Evolutionary conservation across 2,329 filamentous ascomycete species (phyloP), one percentile per base, ranked within the genome.

Genomic region (Beauveria sp.): DNA sequence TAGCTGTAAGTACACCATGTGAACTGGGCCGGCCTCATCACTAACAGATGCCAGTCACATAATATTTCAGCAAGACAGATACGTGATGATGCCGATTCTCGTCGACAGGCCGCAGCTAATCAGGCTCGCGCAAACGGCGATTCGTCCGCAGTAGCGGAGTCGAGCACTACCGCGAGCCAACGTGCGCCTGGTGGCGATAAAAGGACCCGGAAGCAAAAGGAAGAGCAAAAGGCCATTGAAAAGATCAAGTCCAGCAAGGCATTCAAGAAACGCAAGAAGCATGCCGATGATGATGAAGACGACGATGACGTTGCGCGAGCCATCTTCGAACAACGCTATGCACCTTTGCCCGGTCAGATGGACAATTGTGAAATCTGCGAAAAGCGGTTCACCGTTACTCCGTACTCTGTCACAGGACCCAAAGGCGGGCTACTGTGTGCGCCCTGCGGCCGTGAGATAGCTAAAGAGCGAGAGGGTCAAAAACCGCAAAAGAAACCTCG

Each of bases 351-450:
- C 1, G 92, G 91, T 2, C 93, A 98, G 73, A 84, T 93, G 70
- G 91, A 90, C 65, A 93, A 96, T 66, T 98, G 93, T 71, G 91
- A 90, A 65, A 77, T 87, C 3, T 98, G 93, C 73, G 81, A 83
- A 49, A 96, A 95, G 72, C 87, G 92, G 43, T 98, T 98, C 70
- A 96, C 91, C 0, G 93, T 98, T 50, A 97, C 93, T 0, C 83
- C 91, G 0, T 97, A 97, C 76, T 92, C 89, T 65, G 88, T 91
- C 66, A 83, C 87, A 31, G 91, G 90, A 0, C 89, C 90, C 0
- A 81, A 88, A n/a, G 93, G 93, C 4, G 91, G 91, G 18, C 79
- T 98, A n/a, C 79, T 97, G 1, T 98, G 93, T 71, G 81, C 82
- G 3, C 86, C 89, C 24, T 98, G 93, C 69, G 89, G 90, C 24